Base-by-base conservation (phyloP, 2,329 filamentous ascomycete species). In the Fusarium palustre region DNA sequence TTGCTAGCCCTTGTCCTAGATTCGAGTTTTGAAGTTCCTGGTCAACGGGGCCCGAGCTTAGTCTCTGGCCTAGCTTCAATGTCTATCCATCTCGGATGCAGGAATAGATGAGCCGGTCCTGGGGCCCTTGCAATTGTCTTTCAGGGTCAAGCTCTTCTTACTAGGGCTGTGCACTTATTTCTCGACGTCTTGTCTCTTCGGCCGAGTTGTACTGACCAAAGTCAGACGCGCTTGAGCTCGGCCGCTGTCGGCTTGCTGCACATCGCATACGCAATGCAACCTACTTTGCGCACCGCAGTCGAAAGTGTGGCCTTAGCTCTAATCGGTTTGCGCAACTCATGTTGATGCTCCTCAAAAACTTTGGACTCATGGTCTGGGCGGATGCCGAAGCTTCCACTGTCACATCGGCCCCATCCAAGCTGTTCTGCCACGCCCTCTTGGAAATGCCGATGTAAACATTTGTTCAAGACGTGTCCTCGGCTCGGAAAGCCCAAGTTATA, bases 351-450 rank as follows among this genome's bases (percentile, higher is more conserved):
- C 50, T 31, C 36, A 54, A 38, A 20, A 50, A 24, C 25, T 31
- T n/a, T 33, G 42, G 46, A 34, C 28, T 24, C 24, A 20, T 39
- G 36, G 36, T n/a, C 38, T 38, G 45, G 53, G 56, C 45, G 38
- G 53, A 62, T 54, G 22, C 49, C 49, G 33, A 47, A 39, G 45
- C 25, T 56, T 43, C 49, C 49, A n/a, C 28, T 62, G 62, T 66
- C 62, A 73, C 55, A 69, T 42, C 50, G 55, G 58, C 39, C 56
- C 24, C 31, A 57, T 59, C 24, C 28, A 55, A 47, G 46, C 48
- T 55, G 34, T 39, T 41, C 62, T 66, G 71, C 60, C 55, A 70
- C 64, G 65, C 53, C 54, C 55, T 61, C 49, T 59, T 63, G 45
- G 33, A 41, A 33, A 46, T 64, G 28, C 39, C 30, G 55, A 60